These are phyloP conservation scores for Plasmodium fragile DNA, from an alignment of 169 alveolate species.

Conservation along the genomic window DNA sequence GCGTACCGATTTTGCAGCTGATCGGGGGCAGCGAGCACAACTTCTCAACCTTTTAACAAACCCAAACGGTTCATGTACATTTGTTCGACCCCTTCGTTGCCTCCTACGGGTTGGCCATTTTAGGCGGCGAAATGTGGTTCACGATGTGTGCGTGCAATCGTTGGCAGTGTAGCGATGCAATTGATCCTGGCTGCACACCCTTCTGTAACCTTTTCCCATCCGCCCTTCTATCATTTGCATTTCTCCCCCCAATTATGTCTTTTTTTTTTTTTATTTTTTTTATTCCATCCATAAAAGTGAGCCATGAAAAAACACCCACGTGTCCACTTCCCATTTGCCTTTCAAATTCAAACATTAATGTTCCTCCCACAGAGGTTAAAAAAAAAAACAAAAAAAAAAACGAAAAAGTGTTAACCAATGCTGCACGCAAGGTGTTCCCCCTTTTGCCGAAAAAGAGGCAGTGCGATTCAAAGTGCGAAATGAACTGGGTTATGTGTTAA, in stretches of 20 bases:
- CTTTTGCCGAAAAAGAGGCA: background rate
- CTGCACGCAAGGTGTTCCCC: background rate
- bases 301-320: background rate
- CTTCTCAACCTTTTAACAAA: background rate
- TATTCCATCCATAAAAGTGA: background rate
- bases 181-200: background rate
- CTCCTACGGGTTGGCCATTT: background rate
- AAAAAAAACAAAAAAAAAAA: no score
- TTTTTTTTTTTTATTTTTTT: no score
- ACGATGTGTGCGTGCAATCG: background rate
- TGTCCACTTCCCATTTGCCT: background rate
- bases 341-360: background rate
- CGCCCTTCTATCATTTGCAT: background rate
- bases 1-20: background rate
- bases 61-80: background rate
- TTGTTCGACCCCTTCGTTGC: background rate
- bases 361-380: background rate
- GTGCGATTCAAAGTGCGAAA: background rate
- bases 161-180: background rate
- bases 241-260: background rate
- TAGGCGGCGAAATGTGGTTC: background rate
- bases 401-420: background rate
- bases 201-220: background rate
- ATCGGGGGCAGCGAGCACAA: background rate
- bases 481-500: background rate